Conservation (phyloP, 148 eudicot genomes). For the Salicornia ramosissima region DNA sequence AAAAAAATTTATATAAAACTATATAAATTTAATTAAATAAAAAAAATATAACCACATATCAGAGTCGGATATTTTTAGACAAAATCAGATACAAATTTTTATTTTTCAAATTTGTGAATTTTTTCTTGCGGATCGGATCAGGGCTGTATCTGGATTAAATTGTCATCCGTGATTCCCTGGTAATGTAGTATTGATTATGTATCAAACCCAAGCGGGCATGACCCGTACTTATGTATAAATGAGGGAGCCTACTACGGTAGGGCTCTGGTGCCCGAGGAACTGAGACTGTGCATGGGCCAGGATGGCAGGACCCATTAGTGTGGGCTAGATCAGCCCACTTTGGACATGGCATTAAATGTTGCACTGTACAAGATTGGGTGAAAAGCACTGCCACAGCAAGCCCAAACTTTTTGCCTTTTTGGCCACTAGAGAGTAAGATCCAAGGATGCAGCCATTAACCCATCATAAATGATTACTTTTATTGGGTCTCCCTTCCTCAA, state of each 20-base stretch:
- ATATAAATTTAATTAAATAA: too few species aligned
- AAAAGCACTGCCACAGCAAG: slow-evolving; percentile 38
- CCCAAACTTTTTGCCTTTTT: too few species aligned
- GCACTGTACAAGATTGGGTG: slow-evolving; percentile 51
- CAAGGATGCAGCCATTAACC: slow-evolving; percentile 49
- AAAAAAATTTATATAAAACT: too few species aligned
- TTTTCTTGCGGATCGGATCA: too few species aligned
- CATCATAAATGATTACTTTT: slow-evolving; percentile 44
- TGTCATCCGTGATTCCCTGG: too few species aligned
- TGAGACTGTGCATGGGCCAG: slow-evolving; percentile 12
- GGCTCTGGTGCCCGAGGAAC: slow-evolving; percentile 43
- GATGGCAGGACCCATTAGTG: slow-evolving; percentile 21
- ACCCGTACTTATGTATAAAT: slow-evolving; percentile 30
- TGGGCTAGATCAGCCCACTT: slow-evolving; percentile 35
- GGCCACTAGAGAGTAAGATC: slow-evolving; percentile 40
- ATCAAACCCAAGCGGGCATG: slow-evolving; percentile 27
- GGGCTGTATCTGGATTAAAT: too few species aligned
- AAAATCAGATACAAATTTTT: too few species aligned
- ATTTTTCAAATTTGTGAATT: too few species aligned
- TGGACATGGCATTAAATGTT: slow-evolving; percentile 43
- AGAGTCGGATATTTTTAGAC: too few species aligned
- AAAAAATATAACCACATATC: too few species aligned
- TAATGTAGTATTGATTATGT: too few species aligned
- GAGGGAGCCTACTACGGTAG: slow-evolving; percentile 36
- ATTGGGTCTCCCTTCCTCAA: slow-evolving; percentile 29